Base-by-base conservation (phyloP, 2,329 filamentous ascomycete genomes). In the Calonectria henricotiae region DNA sequence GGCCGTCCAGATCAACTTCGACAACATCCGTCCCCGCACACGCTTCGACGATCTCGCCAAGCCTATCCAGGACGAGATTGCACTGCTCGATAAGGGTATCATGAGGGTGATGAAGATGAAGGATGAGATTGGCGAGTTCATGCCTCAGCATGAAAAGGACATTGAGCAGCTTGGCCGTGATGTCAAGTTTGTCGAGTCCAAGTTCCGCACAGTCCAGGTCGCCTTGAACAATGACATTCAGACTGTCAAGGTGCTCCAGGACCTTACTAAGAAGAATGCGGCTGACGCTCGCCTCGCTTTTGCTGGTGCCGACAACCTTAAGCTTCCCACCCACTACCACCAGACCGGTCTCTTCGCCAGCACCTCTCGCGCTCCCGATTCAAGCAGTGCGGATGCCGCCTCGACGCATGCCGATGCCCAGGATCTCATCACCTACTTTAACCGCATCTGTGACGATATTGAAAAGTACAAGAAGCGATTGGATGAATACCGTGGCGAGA, bases 11-110 rank as follows among this genome's bases (percentile, higher is more conserved):
- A 93, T 97, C 77, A 93, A 96, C 81, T 83, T 93, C 63, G 89
- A 89, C 76, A 94, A 93, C 79, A 86, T 98, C 70, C 91, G 94
- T 63, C 92, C 93, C 17, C 97, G 95, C 0, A 98, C 95, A 4
- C 94, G 96, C 71, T 98, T 96, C 85, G 94, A 95, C 79, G 96
- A 98, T 81, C 91, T 98, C 32, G 90, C 93, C 70, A 93, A 96
- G 74, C 90, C 94, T 35, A 86, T 98, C 17, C 94, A 97, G 79
- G 89, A 91, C 72, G 85, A 94, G 74, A 93, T 99, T 71, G 90
- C 94, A 72, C 84, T 87, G 11, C 90, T 97, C 73, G 96, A 99
- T 82, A 89, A 89, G 68, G 90, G 92, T 73, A 96, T 99, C 76
- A 90, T 94, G 76, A 88, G 89, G 65, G 94, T 96, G 79, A 95